Percentiles rank a stretch among this genome's conserved stretches.
phyloP scores from a whole-genome alignment of 2,329 filamentous ascomycete species.

The Aureobasidium sp. region DNA sequence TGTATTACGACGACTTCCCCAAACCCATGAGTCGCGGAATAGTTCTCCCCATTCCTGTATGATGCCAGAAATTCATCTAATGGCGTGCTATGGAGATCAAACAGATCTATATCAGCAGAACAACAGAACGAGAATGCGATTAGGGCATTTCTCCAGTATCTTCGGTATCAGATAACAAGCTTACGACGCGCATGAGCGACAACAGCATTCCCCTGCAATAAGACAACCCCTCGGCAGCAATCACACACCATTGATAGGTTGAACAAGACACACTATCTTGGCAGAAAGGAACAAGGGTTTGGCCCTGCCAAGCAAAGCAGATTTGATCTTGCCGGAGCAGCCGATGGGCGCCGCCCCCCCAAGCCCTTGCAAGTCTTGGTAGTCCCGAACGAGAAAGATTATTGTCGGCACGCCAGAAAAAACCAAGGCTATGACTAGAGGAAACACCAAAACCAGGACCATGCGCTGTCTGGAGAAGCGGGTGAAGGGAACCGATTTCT shows the following conservation, averaged over 20 bases:
- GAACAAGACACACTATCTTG: not conserved
- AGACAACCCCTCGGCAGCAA: not conserved
- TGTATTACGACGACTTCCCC: not conserved
- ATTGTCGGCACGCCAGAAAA: not conserved
- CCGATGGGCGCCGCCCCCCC: not conserved
- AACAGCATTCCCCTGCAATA: not conserved
- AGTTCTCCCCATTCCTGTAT: not conserved
- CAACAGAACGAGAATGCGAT: not conserved
- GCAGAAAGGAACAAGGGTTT: not conserved
- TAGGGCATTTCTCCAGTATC: not conserved
- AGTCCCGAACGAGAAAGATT: not conserved
- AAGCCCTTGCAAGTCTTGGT: not conserved
- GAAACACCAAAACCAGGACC: not conserved
- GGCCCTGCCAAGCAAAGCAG: not conserved
- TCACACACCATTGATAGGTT: not conserved
- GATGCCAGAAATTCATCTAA: not conserved
- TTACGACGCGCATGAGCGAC: not conserved
- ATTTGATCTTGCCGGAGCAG: not conserved
- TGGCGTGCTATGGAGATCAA: constrained; percentile 4
- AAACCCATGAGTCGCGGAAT: not conserved
- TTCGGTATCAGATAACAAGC: not conserved
- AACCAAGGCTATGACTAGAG: not conserved
- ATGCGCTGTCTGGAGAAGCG: not conserved
- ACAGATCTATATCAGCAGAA: not conserved
- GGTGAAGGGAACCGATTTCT: not conserved